Evolutionary conservation across 768 basidiomycete species (phyloP).

Genomic region (Clitopilus hobsonii): DNA sequence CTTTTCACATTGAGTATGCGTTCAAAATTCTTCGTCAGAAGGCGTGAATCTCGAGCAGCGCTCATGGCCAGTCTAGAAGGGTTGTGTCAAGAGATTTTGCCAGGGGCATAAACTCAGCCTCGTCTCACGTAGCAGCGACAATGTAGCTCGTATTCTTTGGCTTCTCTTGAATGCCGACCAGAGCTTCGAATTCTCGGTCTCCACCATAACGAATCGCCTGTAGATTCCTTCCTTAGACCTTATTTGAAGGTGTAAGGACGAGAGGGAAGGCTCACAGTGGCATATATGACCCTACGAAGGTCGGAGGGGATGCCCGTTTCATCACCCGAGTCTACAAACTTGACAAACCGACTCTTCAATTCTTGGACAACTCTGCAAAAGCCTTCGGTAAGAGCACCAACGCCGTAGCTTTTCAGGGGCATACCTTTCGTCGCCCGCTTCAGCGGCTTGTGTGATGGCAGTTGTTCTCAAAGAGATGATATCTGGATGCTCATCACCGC

Average conservation of each 20-base stretch:
- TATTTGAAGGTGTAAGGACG: no score
- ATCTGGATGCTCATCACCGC: constrained; percentile 60
- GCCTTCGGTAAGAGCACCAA: no score
- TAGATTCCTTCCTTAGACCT: no score
- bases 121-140: constrained; percentile 12
- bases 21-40: constrained; percentile 59
- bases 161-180: no score
- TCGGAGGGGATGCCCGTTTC: constrained; percentile 78
- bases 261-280: constrained; percentile 35
- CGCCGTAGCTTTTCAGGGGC: no score
- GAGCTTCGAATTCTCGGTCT: not conserved
- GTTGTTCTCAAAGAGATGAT: constrained; percentile 68
- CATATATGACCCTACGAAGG: constrained; percentile 54
- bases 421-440: constrained; percentile 15
- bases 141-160: no score
- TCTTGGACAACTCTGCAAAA: constrained; percentile 65
- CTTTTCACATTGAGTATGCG: constrained; percentile 49
- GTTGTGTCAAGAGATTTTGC: not conserved
- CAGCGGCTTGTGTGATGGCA: constrained; percentile 55
- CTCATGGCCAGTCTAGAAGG: constrained; percentile 58
- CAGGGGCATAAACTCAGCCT: constrained; percentile 34
- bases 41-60: constrained; percentile 45
- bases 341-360: constrained; percentile 63
- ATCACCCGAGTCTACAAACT: constrained; percentile 67
- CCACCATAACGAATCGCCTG: no score